Evolutionary conservation across 2,329 filamentous ascomycete genomes (phyloP), one percentile per base, ranked within the genome.

Genomic region (Aspergillus caelatus): DNA sequence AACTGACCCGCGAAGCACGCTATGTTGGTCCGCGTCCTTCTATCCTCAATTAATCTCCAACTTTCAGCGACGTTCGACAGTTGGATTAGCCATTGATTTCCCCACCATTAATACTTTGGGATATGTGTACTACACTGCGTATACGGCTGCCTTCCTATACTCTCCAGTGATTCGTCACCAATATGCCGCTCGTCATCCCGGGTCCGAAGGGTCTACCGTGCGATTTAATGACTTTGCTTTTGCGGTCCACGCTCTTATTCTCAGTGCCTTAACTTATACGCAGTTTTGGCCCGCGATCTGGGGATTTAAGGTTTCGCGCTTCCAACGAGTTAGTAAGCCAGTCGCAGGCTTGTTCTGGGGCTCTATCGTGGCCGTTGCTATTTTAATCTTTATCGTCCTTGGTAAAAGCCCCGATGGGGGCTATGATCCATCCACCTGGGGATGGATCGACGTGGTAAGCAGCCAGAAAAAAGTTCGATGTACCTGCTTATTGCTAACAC

Each of bases 21-120:
- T 89, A 56, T 88, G 86, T 78, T 95, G 94, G 94, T 94, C 91
- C 14, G 80, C 89, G 19, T 96, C 93, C 19, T 98, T 97, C 81
- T 98, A 98, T 77, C 94, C 94, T 1, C 95, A 98, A 76, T 88
- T 91, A 8, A 80, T 96, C 65, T 85, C 93, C 66, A 98, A 97
- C 83, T 90, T 85, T 76, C 83, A 83, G 34, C 89, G 93, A 60
- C 87, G 87, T 62, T 91, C 92, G 10, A 97, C 94, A 5, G 85
- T 87, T 23, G 95, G 95, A 46, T 89, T 94, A 5, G 92, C 93
- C 0, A 89, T 96, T 68, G 94, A 97, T 77, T 97, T 96, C 73
- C 93, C 93, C 12, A 90, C 80, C 32, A 86, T 91, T 71, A 92
- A 82, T 50, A 87, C 89, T 67, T 86, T 85, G 26, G 86, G 86